Evolutionary conservation across 1,284 basidiomycete genomes (phyloP), one percentile per base, ranked within the genome.

Genomic region (Cystobasidium sp.): DNA sequence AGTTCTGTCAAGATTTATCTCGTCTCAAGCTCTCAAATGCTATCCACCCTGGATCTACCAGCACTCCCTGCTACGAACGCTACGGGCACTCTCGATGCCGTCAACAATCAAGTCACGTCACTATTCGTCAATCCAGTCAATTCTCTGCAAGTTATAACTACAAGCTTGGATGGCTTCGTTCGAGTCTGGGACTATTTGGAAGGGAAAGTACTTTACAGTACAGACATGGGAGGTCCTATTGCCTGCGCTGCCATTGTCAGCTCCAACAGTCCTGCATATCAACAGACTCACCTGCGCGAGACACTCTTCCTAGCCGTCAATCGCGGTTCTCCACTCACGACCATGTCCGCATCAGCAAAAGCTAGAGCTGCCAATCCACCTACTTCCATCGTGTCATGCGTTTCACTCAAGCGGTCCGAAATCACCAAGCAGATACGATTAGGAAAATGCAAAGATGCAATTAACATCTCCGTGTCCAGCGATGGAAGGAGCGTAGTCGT

Each of bases 121-220:
- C 87, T 91, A 62, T 84, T 90, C 64, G 83, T 98, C 73, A 92
- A 90, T 81, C 93, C 96, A 3, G 87, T 89, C 77, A 97, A 97
- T 83, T 86, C 89, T 18, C 91, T 94, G 75, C 96, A 98, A 82
- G 84, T 98, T 73, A 88, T 97, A 78, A 94, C 93, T 9, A 89
- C 89, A 43, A 93, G 93, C 1, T 82, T 90, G 68, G 91, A 95
- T 79, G 96, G 95, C 12, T 87, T 86, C 37, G 83, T 98, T 77
- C 89, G 92, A 81, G 84, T 96, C 12, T 98, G 96, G 96, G 94
- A 98, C 83, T 96, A 92, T 82, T 84, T 96, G 66, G 94, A 97
- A 77, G 94, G 90, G 0, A 85, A 87, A 3, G 84, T 97, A 16
- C 84, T 97, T 70, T 88, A 90, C 76, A 91, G 89, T 0, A 87